These are phyloP conservation scores for Spatholobus suberectus DNA, from an alignment of 306 rosid genomes.

Conservation along the genomic window DNA sequence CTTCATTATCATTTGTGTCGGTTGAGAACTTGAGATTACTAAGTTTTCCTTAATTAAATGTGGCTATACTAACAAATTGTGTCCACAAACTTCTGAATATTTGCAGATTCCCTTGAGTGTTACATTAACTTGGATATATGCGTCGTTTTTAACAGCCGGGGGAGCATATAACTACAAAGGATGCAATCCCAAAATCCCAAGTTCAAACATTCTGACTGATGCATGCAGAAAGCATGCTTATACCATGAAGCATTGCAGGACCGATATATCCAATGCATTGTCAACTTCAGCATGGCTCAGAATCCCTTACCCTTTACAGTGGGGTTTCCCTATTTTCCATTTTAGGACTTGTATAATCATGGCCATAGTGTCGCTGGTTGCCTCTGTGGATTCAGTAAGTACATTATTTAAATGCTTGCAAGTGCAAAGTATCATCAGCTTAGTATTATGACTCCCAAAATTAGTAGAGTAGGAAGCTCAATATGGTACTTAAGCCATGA, in stretches of 20 bases:
- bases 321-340: conserved; percentile 84
- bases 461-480: neutral
- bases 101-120: conserved; percentile 80
- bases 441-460: neutral
- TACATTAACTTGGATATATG: conserved; percentile 72
- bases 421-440: conserved; percentile 2
- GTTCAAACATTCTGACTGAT: conserved; percentile 76
- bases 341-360: conserved; percentile 75
- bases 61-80: conserved; percentile 32
- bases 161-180: conserved; percentile 82
- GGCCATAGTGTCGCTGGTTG: conserved; percentile 67
- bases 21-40: neutral
- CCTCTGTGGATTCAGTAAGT: conserved; percentile 84
- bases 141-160: conserved; percentile 80
- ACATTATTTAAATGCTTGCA: conserved; percentile 28
- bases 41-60: neutral
- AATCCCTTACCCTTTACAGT: conserved; percentile 83
- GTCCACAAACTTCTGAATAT: conserved; percentile 32
- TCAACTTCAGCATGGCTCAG: conserved; percentile 77
- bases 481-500: neutral
- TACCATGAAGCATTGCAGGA: conserved; percentile 85
- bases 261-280: conserved; percentile 80
- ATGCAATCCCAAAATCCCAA: conserved; percentile 74
- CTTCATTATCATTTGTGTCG: neutral
- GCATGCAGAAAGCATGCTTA: conserved; percentile 76